These are phyloP conservation scores for Angomonas deanei DNA, from an alignment of 208 protist species.

Conservation along the genomic window DNA sequence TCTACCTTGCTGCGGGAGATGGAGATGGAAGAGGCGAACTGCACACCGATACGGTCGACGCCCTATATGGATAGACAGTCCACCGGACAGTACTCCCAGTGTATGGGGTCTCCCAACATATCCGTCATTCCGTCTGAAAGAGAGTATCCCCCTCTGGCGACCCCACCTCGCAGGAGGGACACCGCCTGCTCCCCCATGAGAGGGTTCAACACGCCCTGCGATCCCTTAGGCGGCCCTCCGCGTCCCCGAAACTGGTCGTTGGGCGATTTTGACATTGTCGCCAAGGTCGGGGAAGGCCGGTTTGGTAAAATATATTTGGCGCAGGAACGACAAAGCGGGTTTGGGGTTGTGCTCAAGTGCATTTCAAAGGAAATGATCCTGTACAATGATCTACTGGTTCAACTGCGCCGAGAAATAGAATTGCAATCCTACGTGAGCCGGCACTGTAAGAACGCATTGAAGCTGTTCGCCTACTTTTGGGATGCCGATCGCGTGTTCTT, in stretches of 20 bases:
- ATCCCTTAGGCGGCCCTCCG: no score
- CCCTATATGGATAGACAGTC: neutral
- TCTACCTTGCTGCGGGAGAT: neutral
- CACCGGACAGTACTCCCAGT: neutral
- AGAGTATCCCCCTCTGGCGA: neutral
- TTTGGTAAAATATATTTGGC: conserved; percentile 41
- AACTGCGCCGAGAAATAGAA: conserved; percentile 94
- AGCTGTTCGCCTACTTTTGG: conserved; percentile 96
- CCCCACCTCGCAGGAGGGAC: neutral
- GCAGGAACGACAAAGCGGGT: conserved; percentile 41
- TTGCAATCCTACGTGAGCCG: conserved; percentile 89
- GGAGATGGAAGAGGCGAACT: neutral
- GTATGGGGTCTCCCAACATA: neutral
- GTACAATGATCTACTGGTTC: conserved; percentile 61
- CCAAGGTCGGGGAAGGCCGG: conserved; percentile 30
- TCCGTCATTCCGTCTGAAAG: neutral
- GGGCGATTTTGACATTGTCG: conserved; percentile 28
- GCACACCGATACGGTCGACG: neutral
- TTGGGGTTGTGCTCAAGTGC: conserved; percentile 91
- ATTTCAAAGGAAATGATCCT: conserved; percentile 35
- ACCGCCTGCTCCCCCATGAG: no score
- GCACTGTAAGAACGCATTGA: conserved; percentile 92
- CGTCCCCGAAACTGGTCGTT: conserved; percentile 18
- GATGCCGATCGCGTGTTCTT: conserved; percentile 93
- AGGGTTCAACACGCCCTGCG: no score